A percentile compares a stretch with the other conserved stretches of the same genome.
These are phyloP conservation scores for Syzygium oleosum DNA, from an alignment of 345 rosid species.

Conservation along the genomic window DNA sequence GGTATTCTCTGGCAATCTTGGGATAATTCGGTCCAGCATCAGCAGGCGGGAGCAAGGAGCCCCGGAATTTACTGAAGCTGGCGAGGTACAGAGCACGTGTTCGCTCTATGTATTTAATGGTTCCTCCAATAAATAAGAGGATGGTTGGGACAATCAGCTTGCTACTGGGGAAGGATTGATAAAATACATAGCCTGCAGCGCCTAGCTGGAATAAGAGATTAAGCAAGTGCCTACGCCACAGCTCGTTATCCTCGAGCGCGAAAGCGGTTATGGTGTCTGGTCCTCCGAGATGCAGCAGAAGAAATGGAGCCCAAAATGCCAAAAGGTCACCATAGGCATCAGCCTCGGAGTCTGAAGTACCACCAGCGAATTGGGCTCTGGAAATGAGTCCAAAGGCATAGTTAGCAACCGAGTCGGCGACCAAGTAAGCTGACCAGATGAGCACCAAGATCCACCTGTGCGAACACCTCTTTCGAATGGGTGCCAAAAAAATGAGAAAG, in stretches of 20 bases:
- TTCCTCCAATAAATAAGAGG: slow-evolving; percentile 34
- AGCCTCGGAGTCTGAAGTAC: too few relatives aligned
- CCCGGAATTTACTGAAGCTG: slow-evolving; percentile 42
- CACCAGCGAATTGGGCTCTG: too few relatives aligned
- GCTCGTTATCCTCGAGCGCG: too few relatives aligned
- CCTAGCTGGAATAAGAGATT: slow-evolving; percentile 26
- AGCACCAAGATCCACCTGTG: too few relatives aligned
- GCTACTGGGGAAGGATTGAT: slow-evolving; percentile 12
- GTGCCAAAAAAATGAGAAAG: too few relatives aligned
- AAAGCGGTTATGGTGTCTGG: too few relatives aligned
- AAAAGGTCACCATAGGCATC: too few relatives aligned
- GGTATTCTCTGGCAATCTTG: slow-evolving; percentile 4
- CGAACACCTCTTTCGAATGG: too few relatives aligned
- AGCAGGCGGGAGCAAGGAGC: slow-evolving; percentile 30
- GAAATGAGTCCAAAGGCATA: too few relatives aligned
- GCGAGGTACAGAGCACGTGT: slow-evolving; percentile 39
- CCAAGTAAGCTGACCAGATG: too few relatives aligned
- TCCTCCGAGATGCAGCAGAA: too few relatives aligned
- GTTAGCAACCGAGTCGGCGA: too few relatives aligned
- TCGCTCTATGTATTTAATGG: slow-evolving; percentile 44
- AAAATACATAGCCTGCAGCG: slow-evolving; percentile 32
- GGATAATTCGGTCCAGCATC: slow-evolving; percentile 13
- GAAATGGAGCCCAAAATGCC: neutral
- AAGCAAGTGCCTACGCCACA: slow-evolving; percentile 11
- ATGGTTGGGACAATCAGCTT: slow-evolving; percentile 15